Evolutionary conservation across 108 stramenopile genomes (phyloP).

Genomic region (Cyclotella baltica): DNA sequence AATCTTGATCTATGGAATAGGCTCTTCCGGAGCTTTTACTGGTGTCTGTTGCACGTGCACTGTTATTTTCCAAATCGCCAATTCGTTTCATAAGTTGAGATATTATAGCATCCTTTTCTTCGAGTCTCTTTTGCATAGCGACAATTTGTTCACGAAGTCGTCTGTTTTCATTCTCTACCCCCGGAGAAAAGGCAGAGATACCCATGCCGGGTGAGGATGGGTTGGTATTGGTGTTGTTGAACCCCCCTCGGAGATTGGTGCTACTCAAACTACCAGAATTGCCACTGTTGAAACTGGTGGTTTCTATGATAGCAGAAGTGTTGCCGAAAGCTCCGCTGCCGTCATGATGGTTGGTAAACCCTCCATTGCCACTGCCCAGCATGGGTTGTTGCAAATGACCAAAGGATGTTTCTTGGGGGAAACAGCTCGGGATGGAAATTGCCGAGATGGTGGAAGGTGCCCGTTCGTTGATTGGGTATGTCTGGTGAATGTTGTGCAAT

Average conservation of each 20-base stretch:
- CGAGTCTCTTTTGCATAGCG: constrained; percentile 32
- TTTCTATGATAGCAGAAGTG: constrained; percentile 1
- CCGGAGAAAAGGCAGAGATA: constrained; percentile 30
- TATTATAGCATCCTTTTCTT: constrained; percentile 53
- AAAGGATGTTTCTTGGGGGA: constrained; percentile 31
- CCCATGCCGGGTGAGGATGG: constrained; percentile 4
- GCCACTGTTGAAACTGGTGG: constrained; percentile 14
- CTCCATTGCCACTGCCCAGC: background rate
- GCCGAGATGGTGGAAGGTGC: constrained; percentile 38
- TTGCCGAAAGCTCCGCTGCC: background rate
- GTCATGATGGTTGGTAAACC: background rate
- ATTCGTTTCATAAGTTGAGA: constrained; percentile 50
- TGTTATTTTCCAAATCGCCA: constrained; percentile 37
- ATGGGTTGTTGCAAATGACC: constrained; percentile 31
- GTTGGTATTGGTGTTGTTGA: background rate
- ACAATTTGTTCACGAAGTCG: constrained; percentile 32
- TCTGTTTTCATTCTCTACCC: constrained; percentile 34
- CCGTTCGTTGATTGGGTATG: constrained; percentile 29
- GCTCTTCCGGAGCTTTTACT: background rate
- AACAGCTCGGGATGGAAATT: constrained; percentile 44
- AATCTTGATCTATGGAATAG: constrained; percentile 17
- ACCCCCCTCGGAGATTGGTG: background rate
- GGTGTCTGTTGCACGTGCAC: background rate
- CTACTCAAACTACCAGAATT: background rate
- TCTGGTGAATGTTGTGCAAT: background rate